Conservation (phyloP, 2,329 filamentous ascomycete genomes). For the Arthroderma sp. region DNA sequence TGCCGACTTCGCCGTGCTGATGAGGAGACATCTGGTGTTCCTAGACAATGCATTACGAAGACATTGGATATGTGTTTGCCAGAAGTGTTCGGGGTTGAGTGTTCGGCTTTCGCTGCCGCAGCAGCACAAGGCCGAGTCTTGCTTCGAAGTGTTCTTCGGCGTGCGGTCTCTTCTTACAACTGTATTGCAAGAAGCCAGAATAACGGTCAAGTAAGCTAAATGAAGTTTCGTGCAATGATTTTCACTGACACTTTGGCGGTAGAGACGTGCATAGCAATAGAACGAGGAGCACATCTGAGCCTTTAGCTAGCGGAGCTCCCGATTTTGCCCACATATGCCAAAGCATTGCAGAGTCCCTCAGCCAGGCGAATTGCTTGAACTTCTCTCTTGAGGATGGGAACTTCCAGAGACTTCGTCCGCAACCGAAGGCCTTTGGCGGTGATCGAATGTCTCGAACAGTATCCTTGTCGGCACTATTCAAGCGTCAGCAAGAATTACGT, state of each 20-base stretch:
- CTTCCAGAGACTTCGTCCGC: background rate
- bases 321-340: background rate
- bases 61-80: background rate
- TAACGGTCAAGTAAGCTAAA: background rate
- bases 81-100: background rate
- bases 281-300: background rate
- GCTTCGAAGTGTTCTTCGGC: background rate
- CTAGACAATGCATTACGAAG: background rate
- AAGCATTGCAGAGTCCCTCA: background rate
- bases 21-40: background rate
- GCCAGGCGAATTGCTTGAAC: background rate
- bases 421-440: background rate
- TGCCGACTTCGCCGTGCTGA: background rate
- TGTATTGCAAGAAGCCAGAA: background rate
- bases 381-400: background rate
- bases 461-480: background rate
- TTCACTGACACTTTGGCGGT: background rate
- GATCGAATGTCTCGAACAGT: background rate
- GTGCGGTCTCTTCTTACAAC: background rate
- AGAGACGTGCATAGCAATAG: background rate
- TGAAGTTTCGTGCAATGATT: background rate
- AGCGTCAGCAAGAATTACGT: background rate
- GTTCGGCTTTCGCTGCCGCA: background rate
- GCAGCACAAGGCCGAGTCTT: background rate
- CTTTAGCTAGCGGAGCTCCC: background rate